Conservation (phyloP, 192 early-diverging fungal genomes). For the Coemansia guatemalensis region DNA sequence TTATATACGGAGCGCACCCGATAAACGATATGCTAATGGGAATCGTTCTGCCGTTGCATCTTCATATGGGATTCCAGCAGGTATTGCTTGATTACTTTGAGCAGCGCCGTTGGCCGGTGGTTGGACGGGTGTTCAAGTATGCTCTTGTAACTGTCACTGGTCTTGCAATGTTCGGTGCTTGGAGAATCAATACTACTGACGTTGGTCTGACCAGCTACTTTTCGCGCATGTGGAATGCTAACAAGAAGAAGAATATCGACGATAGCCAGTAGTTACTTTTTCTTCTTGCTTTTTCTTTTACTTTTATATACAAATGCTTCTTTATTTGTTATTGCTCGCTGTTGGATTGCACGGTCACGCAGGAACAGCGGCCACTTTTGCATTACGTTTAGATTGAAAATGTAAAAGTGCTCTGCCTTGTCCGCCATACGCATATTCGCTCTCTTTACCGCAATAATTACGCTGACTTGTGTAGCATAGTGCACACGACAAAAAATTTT, state of each 20-base stretch:
- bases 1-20: conserved; percentile 78
- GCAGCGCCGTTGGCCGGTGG: conserved; percentile 57
- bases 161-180: conserved; percentile 35
- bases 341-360: no score
- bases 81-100: conserved; percentile 85
- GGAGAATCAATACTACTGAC: conserved; percentile 95
- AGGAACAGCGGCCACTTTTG: no score
- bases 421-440: no score
- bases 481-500: no score
- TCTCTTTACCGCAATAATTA: no score
- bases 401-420: no score
- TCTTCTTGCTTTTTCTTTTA: no score
- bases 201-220: conserved; percentile 90
- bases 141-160: conserved; percentile 70
- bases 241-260: conserved; percentile 18
- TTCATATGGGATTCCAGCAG: conserved; percentile 81
- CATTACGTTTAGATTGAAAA: no score
- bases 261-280: no score
- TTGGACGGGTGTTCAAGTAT: conserved; percentile 66
- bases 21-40: conserved; percentile 88
- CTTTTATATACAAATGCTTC: no score
- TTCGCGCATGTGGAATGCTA: conserved; percentile 80
- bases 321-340: no score
- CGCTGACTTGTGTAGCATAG: no score
- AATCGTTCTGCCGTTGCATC: conserved; percentile 88